phyloP scores from a whole-genome alignment of 345 rosid species.

The thale cress (Arabidopsis thaliana) region DNA sequence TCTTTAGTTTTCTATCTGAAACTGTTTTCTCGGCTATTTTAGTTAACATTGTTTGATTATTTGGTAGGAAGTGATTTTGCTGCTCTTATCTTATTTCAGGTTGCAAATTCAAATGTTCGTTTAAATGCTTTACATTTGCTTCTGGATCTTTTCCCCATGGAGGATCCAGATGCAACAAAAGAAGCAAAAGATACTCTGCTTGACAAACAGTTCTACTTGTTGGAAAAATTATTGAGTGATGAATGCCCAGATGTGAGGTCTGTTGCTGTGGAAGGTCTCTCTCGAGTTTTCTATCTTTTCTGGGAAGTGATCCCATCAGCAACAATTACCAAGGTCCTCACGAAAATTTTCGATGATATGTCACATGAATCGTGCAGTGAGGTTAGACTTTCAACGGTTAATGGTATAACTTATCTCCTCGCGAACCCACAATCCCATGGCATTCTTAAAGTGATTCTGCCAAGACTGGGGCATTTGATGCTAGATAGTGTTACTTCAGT shows the following conservation, averaged over 20 bases:
- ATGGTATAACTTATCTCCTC: slow-evolving; percentile 82
- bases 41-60: background rate
- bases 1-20: slow-evolving; percentile 21
- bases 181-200: slow-evolving; percentile 83
- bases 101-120: slow-evolving; percentile 92
- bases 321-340: slow-evolving; percentile 76
- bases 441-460: slow-evolving; percentile 83
- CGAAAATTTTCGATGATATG: slow-evolving; percentile 69
- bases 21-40: background rate
- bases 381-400: slow-evolving; percentile 79
- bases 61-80: slow-evolving; percentile 7
- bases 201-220: slow-evolving; percentile 82
- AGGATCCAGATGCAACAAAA: slow-evolving; percentile 90
- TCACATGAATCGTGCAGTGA: slow-evolving; percentile 74
- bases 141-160: slow-evolving; percentile 87
- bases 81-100: slow-evolving; percentile 59
- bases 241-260: slow-evolving; percentile 89
- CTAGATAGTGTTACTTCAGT: slow-evolving; percentile 62
- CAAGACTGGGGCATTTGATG: slow-evolving; percentile 78
- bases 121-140: slow-evolving; percentile 87
- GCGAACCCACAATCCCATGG: slow-evolving; percentile 94
- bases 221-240: slow-evolving; percentile 80
- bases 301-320: slow-evolving; percentile 93
- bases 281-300: slow-evolving; percentile 80
- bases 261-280: slow-evolving; percentile 95